These are phyloP conservation scores for Yarrowia sp. DNA, from an alignment of 805 yeast genomes.

Conservation along the genomic window DNA sequence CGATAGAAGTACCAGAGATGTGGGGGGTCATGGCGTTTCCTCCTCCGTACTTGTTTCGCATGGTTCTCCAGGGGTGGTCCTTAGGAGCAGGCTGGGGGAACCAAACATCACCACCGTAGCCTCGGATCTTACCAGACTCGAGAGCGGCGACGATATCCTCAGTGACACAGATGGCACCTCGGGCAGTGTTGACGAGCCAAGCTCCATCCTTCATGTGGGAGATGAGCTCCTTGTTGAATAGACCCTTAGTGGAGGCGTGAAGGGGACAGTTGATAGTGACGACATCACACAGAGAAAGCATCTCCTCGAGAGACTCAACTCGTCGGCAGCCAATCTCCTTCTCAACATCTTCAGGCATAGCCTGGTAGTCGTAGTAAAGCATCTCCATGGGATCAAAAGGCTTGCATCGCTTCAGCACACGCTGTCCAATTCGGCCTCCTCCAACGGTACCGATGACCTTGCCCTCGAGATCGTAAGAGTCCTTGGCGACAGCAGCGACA, in stretches of 20 bases:
- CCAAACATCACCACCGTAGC: constrained; percentile 66
- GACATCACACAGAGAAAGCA: constrained; percentile 41
- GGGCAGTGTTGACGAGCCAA: background rate
- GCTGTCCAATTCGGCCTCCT: constrained; percentile 76
- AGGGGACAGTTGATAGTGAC: constrained; percentile 52
- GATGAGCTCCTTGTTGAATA: constrained; percentile 46
- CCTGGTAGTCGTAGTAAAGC: constrained; percentile 73
- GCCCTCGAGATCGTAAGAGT: constrained; percentile 70
- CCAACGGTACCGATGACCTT: constrained; percentile 77
- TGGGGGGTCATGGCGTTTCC: background rate
- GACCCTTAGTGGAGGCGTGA: constrained; percentile 51
- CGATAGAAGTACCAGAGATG: background rate
- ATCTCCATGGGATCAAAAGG: constrained; percentile 75
- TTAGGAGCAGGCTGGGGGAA: constrained; percentile 76
- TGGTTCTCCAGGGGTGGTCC: constrained; percentile 72
- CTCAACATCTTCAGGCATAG: constrained; percentile 48
- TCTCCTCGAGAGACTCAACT: constrained; percentile 44
- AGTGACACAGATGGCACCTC: constrained; percentile 46
- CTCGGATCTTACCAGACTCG: constrained; percentile 50
- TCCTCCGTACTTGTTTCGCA: constrained; percentile 37
- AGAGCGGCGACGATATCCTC: constrained; percentile 48
- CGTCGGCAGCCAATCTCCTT: constrained; percentile 52
- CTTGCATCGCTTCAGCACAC: constrained; percentile 66
- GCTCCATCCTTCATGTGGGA: constrained; percentile 28
- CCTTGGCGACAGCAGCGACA: constrained; percentile 72